Conservation (phyloP, 1,139 yeast genomes). For the Hyphopichia burtonii region DNA sequence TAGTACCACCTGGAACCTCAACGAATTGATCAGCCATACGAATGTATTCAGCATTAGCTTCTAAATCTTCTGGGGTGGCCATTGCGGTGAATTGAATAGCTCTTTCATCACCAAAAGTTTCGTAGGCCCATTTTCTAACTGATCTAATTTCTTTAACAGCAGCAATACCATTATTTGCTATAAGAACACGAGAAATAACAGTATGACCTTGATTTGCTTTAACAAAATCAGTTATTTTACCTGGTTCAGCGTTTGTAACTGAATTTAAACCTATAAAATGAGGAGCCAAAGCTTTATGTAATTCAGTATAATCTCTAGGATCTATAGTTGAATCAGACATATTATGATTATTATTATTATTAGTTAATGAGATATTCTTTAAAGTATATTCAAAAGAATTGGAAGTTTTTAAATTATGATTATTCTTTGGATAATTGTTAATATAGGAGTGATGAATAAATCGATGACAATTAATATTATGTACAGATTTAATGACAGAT, state of each 20-base stretch:
- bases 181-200: constrained; percentile 81
- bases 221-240: constrained; percentile 81
- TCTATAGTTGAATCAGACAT: constrained; percentile 1
- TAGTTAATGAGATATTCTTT: background rate
- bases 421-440: background rate
- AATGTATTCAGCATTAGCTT: constrained; percentile 95
- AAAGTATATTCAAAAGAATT: background rate
- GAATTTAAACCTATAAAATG: constrained; percentile 83
- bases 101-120: constrained; percentile 92
- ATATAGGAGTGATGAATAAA: background rate
- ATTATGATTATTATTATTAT: background rate
- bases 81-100: constrained; percentile 93
- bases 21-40: constrained; percentile 99
- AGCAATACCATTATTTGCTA: constrained; percentile 98
- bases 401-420: background rate
- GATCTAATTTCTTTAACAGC: constrained; percentile 98
- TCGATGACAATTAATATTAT: background rate
- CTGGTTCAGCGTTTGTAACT: constrained; percentile 67
- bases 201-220: constrained; percentile 90
- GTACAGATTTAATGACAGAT: background rate
- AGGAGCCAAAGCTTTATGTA: constrained; percentile 51
- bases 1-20: constrained; percentile 98
- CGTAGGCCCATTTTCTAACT: constrained; percentile 98
- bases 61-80: constrained; percentile 99
- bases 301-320: constrained; percentile 23